Percentiles rank a stretch among this genome's conserved stretches.
phyloP scores from a whole-genome alignment of 192 early-diverging fungal genomes.

The Linnemannia schmuckeri region DNA sequence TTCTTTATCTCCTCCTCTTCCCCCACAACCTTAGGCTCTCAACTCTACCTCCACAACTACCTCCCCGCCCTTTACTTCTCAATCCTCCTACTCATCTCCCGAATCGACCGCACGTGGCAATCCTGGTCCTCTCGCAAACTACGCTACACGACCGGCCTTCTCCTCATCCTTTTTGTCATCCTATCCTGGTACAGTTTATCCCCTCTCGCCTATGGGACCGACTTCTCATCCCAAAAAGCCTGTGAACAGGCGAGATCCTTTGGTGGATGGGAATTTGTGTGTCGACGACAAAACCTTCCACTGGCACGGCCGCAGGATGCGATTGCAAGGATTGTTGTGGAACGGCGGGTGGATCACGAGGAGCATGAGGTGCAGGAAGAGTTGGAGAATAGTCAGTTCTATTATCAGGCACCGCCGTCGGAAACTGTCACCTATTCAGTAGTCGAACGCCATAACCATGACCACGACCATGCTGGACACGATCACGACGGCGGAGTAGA shows the following conservation, averaged over 20 bases:
- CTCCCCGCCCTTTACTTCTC: conserved; percentile 93
- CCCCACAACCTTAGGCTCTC: conserved; percentile 64
- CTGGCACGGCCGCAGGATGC: conserved; percentile 15
- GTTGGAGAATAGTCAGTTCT: conserved; percentile 1
- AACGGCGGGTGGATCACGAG: conserved; percentile 8
- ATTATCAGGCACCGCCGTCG: neutral
- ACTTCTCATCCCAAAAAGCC: conserved; percentile 7
- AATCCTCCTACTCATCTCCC: conserved; percentile 75
- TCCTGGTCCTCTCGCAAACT: conserved; percentile 54
- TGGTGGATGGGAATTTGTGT: conserved; percentile 36
- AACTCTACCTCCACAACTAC: conserved; percentile 95
- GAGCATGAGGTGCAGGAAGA: conserved; percentile 12
- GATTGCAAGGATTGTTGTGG: conserved; percentile 22
- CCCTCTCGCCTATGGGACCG: conserved; percentile 30
- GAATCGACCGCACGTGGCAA: conserved; percentile 66
- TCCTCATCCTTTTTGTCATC: neutral
- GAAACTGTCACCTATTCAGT: neutral
- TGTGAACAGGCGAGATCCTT: conserved; percentile 28
- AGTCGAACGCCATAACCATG: neutral
- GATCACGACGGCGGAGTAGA: neutral
- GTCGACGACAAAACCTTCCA: conserved; percentile 23
- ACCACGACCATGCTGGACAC: neutral
- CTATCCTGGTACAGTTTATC: conserved; percentile 14
- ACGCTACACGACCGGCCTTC: conserved; percentile 18
- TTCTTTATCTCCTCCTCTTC: conserved; percentile 71